Evolutionary conservation across 2,329 filamentous ascomycete species (phyloP), one percentile per base, ranked within the genome.

Genomic region (Fusarium multiceps): DNA sequence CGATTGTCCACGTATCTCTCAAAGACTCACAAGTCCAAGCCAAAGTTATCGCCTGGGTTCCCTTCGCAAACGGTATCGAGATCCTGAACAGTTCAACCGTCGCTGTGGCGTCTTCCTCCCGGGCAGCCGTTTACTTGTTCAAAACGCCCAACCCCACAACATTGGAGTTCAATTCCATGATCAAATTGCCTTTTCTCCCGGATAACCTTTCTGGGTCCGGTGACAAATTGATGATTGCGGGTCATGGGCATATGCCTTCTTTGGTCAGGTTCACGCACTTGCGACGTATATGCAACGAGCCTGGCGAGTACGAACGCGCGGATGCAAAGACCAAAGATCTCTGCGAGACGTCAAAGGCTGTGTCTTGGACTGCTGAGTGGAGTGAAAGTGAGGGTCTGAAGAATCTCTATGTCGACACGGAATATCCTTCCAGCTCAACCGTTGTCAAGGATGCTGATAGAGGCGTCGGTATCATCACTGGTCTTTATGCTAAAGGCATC

Each of bases 1-100:
- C 74, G 2, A 71, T 83, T 7, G 78, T 83, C 1, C 77, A 83
- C 51, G 77, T 83, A 4, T 63, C 54, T 18, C 59, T 78, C 23
- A 49, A 66, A 12, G 27, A 45, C 6, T 34, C 59, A 18, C n/a
- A 70, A 1, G 25, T 50, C 3, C 11, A 64, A 9, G 75, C 63
- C 8, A 74, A 75, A 6, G 54, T 80, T 1, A 75, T 81, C 0
- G 78, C 78, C 4, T 76, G 76, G 14, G 46, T 80, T 2, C 66
- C 82, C 12, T 84, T 81, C 45, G 76, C 82, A 11, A 84, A 84
- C 50, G 82, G 82, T 16, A 76, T 84, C 18, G 78, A 78, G 30
- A 63, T 82, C 1, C 46, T 83, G 6, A 82, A 83, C 61, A 68
- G 63, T 4, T 81, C 79, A 0, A 81, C 78, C 0, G 59, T 82